Base-by-base conservation (phyloP, 2,329 filamentous ascomycete genomes). In the Verticillium nubilum region DNA sequence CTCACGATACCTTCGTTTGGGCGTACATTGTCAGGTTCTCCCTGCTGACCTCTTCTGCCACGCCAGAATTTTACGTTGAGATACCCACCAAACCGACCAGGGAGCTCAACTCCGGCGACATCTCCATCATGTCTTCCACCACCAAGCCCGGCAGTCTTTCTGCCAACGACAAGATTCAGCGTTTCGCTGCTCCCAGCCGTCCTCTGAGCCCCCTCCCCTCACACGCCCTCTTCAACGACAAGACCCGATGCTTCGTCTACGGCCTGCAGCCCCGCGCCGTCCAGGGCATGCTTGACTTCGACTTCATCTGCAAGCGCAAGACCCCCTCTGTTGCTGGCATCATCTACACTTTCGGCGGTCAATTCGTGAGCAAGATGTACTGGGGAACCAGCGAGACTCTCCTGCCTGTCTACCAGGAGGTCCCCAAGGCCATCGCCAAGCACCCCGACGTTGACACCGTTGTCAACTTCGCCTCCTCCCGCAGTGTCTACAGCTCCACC, bases 281-380 rank as follows among this genome's bases (percentile, higher is more conserved):
- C 67, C 90, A 93, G 81, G 90, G 90, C 76, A 93, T 93, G 89
- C 90, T 99, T 76, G 95, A 99, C 80, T 99, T 99, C 78, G 95
- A 99, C 85, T 99, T 98, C 86, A 99, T 99, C 82, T 99, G 95
- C 92, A 98, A 98, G 88, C 91, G 95, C 72, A 86, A 88, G 75
- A 96, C 91, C 62, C 95, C 95, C 66, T 99, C 95, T 61, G 95
- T 99, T 61, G 95, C 95, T 67, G 95, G 93, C 75, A 98, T 99
- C 80, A 98, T 99, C 85, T 99, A 99, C 85, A 97, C 95, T 70
- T 99, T 99, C 74, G 95, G 95, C 76, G 95, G 95, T 68, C 95
- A 99, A 81, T 99, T 99, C 87, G 95, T 99, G 76, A 97, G 92
- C 88, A 99, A 99, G 89, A 98, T 99, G 95, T 99, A 99, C 90